Conservation (phyloP, 768 basidiomycete genomes). For the Boletus vermiculosoides region DNA sequence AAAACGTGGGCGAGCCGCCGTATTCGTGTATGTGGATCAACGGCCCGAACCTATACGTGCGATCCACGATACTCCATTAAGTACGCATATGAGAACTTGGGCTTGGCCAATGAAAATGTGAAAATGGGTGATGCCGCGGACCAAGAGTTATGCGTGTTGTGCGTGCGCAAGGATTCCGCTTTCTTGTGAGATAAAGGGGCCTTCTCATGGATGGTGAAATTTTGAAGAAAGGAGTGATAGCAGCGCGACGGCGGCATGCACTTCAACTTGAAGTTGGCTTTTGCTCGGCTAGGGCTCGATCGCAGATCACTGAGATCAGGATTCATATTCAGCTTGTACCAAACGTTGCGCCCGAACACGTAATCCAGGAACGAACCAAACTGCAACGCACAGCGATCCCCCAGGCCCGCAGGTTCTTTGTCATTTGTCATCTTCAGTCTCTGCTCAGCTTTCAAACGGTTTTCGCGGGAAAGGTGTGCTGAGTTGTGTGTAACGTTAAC, state of each 20-base stretch:
- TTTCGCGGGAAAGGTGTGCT: constrained; percentile 42
- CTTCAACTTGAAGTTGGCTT: neutral
- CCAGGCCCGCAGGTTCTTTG: constrained; percentile 43
- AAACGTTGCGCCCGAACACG: no score
- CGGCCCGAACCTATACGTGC: no score
- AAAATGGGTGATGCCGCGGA: no score
- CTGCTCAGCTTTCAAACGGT: constrained; percentile 43
- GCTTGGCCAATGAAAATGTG: no score
- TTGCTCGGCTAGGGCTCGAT: neutral
- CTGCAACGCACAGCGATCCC: constrained; percentile 52
- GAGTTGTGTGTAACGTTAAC: no score
- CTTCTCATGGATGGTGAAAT: no score
- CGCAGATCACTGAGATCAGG: no score
- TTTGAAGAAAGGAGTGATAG: neutral
- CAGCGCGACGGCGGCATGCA: neutral
- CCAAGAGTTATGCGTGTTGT: no score
- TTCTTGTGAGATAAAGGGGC: neutral
- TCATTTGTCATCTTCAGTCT: constrained; percentile 32
- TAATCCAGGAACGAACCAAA: constrained; percentile 37
- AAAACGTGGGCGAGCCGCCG: constrained; percentile 57
- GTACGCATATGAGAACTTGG: no score
- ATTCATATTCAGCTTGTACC: no score
- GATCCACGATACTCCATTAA: no score
- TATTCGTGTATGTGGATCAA: no score
- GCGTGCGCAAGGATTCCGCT: neutral